Percentiles rank a stretch among this genome's conserved stretches.
Conservation (phyloP, 352 stramenopile genomes). For the Pythium angustatum region DNA sequence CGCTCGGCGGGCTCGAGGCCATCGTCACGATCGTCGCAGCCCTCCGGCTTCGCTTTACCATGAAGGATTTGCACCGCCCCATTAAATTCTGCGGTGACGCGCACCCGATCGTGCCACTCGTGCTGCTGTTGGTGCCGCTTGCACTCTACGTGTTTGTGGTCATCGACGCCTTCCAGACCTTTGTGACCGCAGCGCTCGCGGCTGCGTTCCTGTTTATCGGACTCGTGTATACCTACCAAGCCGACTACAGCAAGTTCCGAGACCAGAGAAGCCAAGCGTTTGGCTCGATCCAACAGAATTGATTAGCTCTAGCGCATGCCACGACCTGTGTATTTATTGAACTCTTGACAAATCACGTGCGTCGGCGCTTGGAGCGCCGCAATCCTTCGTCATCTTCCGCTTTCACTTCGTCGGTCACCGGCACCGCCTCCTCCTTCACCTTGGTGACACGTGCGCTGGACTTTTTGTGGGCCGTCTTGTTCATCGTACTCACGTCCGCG, state of each 20-base stretch:
- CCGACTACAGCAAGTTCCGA: conserved; percentile 49
- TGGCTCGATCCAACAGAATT: too few relatives aligned
- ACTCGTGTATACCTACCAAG: conserved; percentile 50
- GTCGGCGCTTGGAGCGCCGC: conserved; percentile 49
- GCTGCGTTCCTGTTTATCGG: conserved; percentile 52
- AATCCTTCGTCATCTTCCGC: conserved; percentile 12
- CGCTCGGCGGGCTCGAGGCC: conserved; percentile 43
- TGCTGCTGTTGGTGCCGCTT: conserved; percentile 42
- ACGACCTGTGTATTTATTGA: too few relatives aligned
- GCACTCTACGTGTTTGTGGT: conserved; percentile 37
- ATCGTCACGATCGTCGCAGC: conserved; percentile 44
- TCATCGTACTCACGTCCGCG: conserved; percentile 3
- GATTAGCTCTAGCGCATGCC: too few relatives aligned
- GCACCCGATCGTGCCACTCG: conserved; percentile 32
- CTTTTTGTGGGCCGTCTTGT: too few relatives aligned
- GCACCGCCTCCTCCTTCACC: conserved; percentile 18
- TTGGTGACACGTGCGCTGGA: neutral
- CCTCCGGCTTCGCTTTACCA: conserved; percentile 42
- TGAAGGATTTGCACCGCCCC: conserved; percentile 35
- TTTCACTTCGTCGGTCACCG: conserved; percentile 17
- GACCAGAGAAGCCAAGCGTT: neutral
- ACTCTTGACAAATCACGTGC: too few relatives aligned
- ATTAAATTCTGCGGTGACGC: conserved; percentile 47
- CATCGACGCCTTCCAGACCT: conserved; percentile 39
- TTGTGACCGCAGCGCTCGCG: conserved; percentile 44